Percentiles rank a stretch among this genome's conserved stretches.
Evolutionary conservation across 2,329 filamentous ascomycete species (phyloP).

Genomic region (Aspergillus sclerotialis): DNA sequence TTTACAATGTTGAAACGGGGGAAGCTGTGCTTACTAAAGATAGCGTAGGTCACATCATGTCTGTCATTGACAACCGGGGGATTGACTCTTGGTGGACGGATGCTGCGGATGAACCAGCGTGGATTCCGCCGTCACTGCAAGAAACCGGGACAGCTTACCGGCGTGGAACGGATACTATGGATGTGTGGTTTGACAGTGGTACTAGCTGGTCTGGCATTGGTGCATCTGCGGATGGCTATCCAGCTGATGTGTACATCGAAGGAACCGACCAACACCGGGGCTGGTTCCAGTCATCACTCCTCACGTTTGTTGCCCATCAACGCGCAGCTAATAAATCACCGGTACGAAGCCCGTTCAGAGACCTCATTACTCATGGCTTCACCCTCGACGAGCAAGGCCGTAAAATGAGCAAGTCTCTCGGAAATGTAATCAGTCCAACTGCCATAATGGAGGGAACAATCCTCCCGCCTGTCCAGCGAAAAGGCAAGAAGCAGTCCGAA

Average conservation of each 20-base stretch:
- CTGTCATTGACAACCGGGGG: conserved; percentile 66
- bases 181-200: conserved; percentile 98
- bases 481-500: conserved; percentile 41
- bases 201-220: conserved; percentile 71
- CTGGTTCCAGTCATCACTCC: conserved; percentile 95
- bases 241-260: conserved; percentile 84
- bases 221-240: conserved; percentile 22
- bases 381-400: conserved; percentile 82
- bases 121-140: conserved; percentile 62
- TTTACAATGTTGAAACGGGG: conserved; percentile 64
- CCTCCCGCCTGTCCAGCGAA: conserved; percentile 62
- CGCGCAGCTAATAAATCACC: conserved; percentile 26
- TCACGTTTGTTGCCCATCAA: conserved; percentile 68
- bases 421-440: conserved; percentile 74
- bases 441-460: conserved; percentile 82
- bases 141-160: conserved; percentile 47
- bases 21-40: conserved; percentile 72
- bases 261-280: conserved; percentile 94
- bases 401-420: conserved; percentile 98
- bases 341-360: conserved; percentile 66
- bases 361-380: conserved; percentile 92
- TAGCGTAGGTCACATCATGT: conserved; percentile 78
- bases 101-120: conserved; percentile 63
- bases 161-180: conserved; percentile 92
- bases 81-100: conserved; percentile 97